Evolutionary conservation across 2,329 filamentous ascomycete genomes (phyloP).

Genomic region (Endoconidiophora polonica): DNA sequence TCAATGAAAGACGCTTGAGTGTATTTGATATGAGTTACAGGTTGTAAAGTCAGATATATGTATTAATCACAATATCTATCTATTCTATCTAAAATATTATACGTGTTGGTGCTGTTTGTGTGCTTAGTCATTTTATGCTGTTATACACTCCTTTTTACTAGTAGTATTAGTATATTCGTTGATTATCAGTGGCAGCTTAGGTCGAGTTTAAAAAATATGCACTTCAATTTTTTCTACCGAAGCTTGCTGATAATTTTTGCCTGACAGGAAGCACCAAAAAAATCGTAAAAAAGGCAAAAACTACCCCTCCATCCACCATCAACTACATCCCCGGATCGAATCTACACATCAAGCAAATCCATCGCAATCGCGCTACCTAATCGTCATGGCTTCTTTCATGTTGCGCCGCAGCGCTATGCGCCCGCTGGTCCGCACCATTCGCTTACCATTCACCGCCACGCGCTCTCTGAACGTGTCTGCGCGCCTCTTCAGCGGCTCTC

Average conservation of each 20-base stretch:
- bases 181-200: too few relatives aligned
- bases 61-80: too few relatives aligned
- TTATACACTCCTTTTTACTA: neutral
- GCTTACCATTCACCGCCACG: neutral
- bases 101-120: too few relatives aligned
- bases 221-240: too few relatives aligned
- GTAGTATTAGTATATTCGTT: too few relatives aligned
- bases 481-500: constrained; percentile 2
- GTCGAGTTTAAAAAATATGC: too few relatives aligned
- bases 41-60: neutral
- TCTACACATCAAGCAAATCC: neutral
- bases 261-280: neutral
- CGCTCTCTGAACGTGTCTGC: neutral
- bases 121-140: constrained; percentile 3
- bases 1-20: constrained; percentile 49
- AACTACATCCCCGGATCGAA: neutral
- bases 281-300: neutral
- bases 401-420: constrained; percentile 12
- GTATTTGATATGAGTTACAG: neutral
- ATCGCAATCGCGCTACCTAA: neutral
- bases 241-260: too few relatives aligned
- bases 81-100: too few relatives aligned
- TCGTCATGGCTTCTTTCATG: constrained; percentile 3
- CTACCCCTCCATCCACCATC: neutral
- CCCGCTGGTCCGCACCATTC: constrained; percentile 10